Percentiles rank a stretch among this genome's conserved stretches.
These are phyloP conservation scores for Xerocomus spinulosus DNA, from an alignment of 768 basidiomycete species.

Conservation along the genomic window DNA sequence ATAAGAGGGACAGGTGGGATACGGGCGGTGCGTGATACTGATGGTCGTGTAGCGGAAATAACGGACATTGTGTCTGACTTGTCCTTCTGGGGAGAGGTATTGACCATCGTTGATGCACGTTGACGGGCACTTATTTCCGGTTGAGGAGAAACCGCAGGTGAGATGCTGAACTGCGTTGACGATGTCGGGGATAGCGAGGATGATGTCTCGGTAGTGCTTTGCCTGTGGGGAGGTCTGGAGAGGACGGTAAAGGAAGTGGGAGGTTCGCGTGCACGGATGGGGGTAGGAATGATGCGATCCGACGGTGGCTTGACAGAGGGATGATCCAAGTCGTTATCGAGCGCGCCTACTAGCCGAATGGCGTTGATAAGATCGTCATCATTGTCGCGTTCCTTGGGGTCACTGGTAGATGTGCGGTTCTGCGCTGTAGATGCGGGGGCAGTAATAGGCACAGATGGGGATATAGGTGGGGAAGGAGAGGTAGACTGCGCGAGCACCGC, in stretches of 20 bases:
- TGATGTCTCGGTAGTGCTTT: conserved; percentile 18
- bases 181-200: conserved; percentile 9
- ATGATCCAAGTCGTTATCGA: conserved; percentile 22
- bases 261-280: conserved; percentile 53
- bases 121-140: conserved; percentile 13
- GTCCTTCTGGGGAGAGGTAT: conserved; percentile 15
- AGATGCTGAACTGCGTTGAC: neutral
- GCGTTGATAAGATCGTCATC: conserved; percentile 31
- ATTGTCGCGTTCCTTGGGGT: conserved; percentile 12
- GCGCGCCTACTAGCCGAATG: conserved; percentile 28
- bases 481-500: conserved; percentile 19
- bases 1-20: conserved; percentile 30
- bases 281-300: conserved; percentile 44
- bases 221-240: conserved; percentile 47
- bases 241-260: conserved; percentile 59
- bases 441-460: conserved; percentile 12
- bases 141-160: conserved; percentile 5
- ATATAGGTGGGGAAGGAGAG: conserved; percentile 17
- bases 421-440: conserved; percentile 3
- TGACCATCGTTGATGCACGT: conserved; percentile 6
- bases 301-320: conserved; percentile 5
- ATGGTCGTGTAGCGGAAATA: conserved; percentile 19
- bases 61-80: conserved; percentile 27
- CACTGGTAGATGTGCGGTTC: conserved; percentile 18
- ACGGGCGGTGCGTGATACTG: conserved; percentile 23